Conservation (phyloP, 805 yeast genomes). For the Candida insectorum region DNA sequence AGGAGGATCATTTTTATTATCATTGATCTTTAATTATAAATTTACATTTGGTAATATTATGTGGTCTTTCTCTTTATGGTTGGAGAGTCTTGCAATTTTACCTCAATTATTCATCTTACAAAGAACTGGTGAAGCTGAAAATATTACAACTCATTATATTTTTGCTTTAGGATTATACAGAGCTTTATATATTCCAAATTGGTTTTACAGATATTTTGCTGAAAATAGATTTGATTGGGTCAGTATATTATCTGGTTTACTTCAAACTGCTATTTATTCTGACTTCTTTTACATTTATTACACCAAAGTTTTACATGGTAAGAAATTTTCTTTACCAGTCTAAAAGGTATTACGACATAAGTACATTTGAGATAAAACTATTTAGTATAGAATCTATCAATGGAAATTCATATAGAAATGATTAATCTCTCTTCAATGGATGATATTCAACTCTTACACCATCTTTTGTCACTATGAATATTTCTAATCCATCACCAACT, state of each 20-base stretch:
- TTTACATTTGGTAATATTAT: slow-evolving; percentile 60
- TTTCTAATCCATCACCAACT: slow-evolving; percentile 95
- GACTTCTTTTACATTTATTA: slow-evolving; percentile 95
- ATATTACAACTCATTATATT: slow-evolving; percentile 86
- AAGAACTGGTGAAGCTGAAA: slow-evolving; percentile 82
- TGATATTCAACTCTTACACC: slow-evolving; percentile 82
- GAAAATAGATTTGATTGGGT: slow-evolving; percentile 67
- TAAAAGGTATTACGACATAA: slow-evolving; percentile 15
- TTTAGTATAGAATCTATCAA: background rate
- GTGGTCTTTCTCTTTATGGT: slow-evolving; percentile 92
- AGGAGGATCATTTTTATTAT: slow-evolving; percentile 52
- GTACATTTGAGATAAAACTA: background rate
- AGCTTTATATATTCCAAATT: slow-evolving; percentile 86
- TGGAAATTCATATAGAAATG: background rate
- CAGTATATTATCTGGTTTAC: slow-evolving; percentile 72
- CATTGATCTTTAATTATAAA: slow-evolving; percentile 63
- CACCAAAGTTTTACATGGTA: slow-evolving; percentile 69
- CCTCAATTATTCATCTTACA: slow-evolving; percentile 93
- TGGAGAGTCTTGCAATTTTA: slow-evolving; percentile 85
- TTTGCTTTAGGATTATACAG: slow-evolving; percentile 91
- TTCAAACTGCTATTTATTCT: slow-evolving; percentile 86
- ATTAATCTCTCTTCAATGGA: slow-evolving; percentile 83
- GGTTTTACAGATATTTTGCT: slow-evolving; percentile 80
- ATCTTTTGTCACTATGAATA: slow-evolving; percentile 86
- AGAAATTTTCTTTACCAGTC: slow-evolving; percentile 70